These are phyloP conservation scores for Cladosporium velox DNA, from an alignment of 2,329 filamentous ascomycete species.

Conservation along the genomic window DNA sequence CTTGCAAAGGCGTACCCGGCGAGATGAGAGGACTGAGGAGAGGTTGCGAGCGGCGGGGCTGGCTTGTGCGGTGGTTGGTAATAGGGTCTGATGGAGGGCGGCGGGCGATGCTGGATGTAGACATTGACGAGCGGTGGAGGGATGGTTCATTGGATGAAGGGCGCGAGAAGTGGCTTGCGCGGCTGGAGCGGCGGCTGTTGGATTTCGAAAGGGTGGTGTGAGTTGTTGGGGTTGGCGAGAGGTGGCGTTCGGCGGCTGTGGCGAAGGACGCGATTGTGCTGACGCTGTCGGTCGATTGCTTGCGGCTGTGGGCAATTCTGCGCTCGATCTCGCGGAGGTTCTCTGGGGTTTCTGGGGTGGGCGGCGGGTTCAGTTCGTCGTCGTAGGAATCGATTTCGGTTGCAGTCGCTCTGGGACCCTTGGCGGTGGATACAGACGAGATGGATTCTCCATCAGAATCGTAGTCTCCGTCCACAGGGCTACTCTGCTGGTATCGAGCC, in stretches of 20 bases:
- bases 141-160: constrained; percentile 5
- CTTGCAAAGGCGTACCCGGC: constrained; percentile 28
- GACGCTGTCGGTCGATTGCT: constrained; percentile 59
- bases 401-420: constrained; percentile 48
- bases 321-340: constrained; percentile 37
- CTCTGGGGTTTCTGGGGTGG: constrained; percentile 38
- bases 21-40: constrained; percentile 40
- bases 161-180: constrained; percentile 4
- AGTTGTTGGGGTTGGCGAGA: constrained; percentile 2
- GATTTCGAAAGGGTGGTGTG: background rate
- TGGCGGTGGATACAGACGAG: constrained; percentile 37
- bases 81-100: constrained; percentile 30
- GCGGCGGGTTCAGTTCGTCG: constrained; percentile 29
- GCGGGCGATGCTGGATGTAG: constrained; percentile 25
- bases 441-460: constrained; percentile 36
- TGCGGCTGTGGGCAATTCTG: constrained; percentile 46
- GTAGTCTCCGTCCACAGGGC: constrained; percentile 50
- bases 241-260: constrained; percentile 56
- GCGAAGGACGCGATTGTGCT: constrained; percentile 65
- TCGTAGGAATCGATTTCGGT: constrained; percentile 39
- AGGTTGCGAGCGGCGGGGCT: constrained; percentile 22
- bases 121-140: constrained; percentile 25
- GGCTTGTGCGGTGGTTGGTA: constrained; percentile 13
- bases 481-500: constrained; percentile 66
- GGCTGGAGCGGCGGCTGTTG: constrained; percentile 19